Evolutionary conservation across 306 rosid species (phyloP), one percentile per base, ranked within the genome.

Genomic region (Gastrolobium villosum): DNA sequence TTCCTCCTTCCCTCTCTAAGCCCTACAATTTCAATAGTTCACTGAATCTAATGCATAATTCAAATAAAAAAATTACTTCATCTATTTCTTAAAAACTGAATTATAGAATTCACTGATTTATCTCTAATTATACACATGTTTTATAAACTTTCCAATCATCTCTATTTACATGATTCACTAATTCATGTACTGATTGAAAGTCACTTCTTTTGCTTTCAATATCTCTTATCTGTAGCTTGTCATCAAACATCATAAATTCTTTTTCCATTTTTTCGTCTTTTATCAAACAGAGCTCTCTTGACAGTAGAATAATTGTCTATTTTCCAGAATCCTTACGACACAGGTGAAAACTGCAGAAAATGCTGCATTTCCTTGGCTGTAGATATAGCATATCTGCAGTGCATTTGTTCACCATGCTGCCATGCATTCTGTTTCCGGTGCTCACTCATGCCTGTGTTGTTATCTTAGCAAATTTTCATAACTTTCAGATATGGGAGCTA

Each of bases 401-500:
- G 31, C 40, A 56, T 57, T 60, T 60, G 48, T 30, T 61, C 35
- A 13, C 35, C 11, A 0, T 9, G 75, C 60, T 20, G 7, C 35
- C 11, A 0, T 9, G 75, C 60, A 66, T 52, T 79, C 72, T 46
- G 65, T 53, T 50, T 49, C 43, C 31, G 10, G 43, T 70, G 56
- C 14, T 11, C 64, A 13, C 15, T 45, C 53, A 37, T 34, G 48
- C 71, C 20, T 20, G 3, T 46, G 44, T 10, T 39, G 62, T 72
- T 49, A 20, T 62, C 35, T 34, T 41, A 26, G 9, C 10, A 6
- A 36, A 14, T 50, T 64, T 75, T 64, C 30, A 35, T 35, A 20
- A 49, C 72, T 64, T 64, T 32, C 54, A 64, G 72, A 50, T 65
- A 10, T 8, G 74, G 71, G 57, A 76, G 57, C 54, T 65, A 30